phyloP scores from a whole-genome alignment of 2,329 filamentous ascomycete genomes.

The Neodidymelliopsis sp. region DNA sequence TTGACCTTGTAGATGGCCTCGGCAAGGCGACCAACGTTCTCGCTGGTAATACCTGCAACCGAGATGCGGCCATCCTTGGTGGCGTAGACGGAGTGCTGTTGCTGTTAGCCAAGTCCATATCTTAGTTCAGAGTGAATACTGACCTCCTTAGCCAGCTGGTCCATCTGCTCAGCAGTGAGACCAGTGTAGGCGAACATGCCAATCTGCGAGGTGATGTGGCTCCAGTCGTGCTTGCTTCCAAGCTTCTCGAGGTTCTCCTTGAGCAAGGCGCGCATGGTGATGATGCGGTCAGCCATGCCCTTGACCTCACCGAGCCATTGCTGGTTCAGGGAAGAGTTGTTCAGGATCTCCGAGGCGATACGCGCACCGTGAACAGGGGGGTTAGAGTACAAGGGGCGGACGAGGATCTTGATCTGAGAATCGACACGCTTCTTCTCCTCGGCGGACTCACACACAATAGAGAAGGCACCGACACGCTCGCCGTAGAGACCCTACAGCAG shows the following conservation, averaged over 20 bases:
- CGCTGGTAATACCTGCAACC: slow-evolving; percentile 81
- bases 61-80: slow-evolving; percentile 92
- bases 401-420: slow-evolving; percentile 97
- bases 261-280: slow-evolving; percentile 93
- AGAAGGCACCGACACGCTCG: slow-evolving; percentile 97
- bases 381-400: slow-evolving; percentile 97
- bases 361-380: slow-evolving; percentile 95
- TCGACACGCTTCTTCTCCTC: slow-evolving; percentile 96
- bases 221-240: slow-evolving; percentile 97
- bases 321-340: slow-evolving; percentile 81
- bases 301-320: slow-evolving; percentile 98
- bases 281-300: slow-evolving; percentile 99
- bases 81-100: slow-evolving; percentile 88
- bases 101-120: slow-evolving; percentile 28
- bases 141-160: slow-evolving; percentile 84
- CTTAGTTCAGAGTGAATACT: slow-evolving; percentile 31
- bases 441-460: slow-evolving; percentile 80
- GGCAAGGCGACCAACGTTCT: slow-evolving; percentile 80
- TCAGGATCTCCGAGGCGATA: slow-evolving; percentile 90
- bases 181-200: slow-evolving; percentile 99
- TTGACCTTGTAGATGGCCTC: slow-evolving; percentile 87
- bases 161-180: slow-evolving; percentile 89
- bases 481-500: slow-evolving; percentile 83
- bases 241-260: slow-evolving; percentile 95
- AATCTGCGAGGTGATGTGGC: slow-evolving; percentile 94